Conservation (phyloP, 345 rosid species). For the Eucalyptus grandis region DNA sequence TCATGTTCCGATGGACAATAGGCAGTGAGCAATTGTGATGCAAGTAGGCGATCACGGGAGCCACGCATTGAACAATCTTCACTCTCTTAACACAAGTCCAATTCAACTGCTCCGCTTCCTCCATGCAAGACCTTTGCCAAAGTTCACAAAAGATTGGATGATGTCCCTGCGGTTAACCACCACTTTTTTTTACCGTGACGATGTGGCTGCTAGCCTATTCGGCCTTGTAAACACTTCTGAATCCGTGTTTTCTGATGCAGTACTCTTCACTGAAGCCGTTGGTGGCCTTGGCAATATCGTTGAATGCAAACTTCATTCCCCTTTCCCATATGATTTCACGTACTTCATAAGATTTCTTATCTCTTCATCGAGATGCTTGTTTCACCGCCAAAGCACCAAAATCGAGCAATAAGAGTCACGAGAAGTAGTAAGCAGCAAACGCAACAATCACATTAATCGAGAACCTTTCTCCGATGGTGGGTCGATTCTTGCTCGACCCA, state of each 20-base stretch:
- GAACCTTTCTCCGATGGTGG: constrained; percentile 3
- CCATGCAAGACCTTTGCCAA: constrained; percentile 31
- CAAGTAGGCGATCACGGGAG: constrained; percentile 56
- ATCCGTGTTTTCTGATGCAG: constrained; percentile 59
- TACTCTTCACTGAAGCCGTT: constrained; percentile 25
- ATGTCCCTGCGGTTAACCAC: background rate
- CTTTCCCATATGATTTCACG: constrained; percentile 31
- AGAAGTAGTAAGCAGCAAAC: constrained; percentile 1
- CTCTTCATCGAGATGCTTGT: constrained; percentile 6
- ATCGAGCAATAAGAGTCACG: background rate
- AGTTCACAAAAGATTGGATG: background rate
- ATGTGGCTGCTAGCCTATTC: constrained; percentile 17
- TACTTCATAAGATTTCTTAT: constrained; percentile 4
- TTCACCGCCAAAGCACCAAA: background rate
- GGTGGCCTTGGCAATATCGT: constrained; percentile 41
- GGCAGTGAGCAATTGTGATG: constrained; percentile 58
- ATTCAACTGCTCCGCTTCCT: constrained; percentile 6
- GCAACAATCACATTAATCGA: constrained; percentile 13
- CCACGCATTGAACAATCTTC: constrained; percentile 38
- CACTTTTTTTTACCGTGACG: constrained; percentile 40
- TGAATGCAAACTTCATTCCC: constrained; percentile 39
- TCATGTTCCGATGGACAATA: constrained; percentile 47
- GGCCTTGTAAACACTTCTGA: constrained; percentile 51
- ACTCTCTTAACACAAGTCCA: constrained; percentile 34
- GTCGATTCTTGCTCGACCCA: constrained; percentile 1